Conservation (phyloP, 768 basidiomycete species). For the Mycena sanguinolenta region DNA sequence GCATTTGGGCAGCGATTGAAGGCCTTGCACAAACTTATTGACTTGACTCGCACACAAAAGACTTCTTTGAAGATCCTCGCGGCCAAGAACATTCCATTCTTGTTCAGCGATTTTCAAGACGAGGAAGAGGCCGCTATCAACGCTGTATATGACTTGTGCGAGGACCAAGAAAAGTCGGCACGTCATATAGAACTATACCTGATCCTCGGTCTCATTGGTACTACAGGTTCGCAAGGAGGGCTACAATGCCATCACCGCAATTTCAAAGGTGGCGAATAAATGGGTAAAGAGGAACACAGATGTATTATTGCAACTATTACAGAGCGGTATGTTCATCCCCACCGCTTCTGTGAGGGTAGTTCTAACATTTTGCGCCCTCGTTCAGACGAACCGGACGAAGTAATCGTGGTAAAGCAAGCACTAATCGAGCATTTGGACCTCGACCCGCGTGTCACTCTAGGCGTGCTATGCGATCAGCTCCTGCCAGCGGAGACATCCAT, state of each 20-base stretch:
- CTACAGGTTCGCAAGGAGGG: constrained; percentile 77
- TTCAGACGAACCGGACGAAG: constrained; percentile 76
- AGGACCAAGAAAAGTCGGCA: constrained; percentile 65
- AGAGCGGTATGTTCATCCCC: constrained; percentile 69
- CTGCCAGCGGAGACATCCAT: constrained; percentile 61
- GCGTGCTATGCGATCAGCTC: constrained; percentile 79
- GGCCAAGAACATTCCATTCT: constrained; percentile 66
- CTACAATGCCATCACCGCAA: constrained; percentile 68
- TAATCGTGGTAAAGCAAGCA: constrained; percentile 70
- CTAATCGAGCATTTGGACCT: constrained; percentile 74
- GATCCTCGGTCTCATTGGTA: constrained; percentile 23
- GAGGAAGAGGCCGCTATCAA: constrained; percentile 83
- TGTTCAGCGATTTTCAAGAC: constrained; percentile 78
- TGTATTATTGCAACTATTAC: constrained; percentile 80
- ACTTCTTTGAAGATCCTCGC: constrained; percentile 67
- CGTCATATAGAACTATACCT: background rate
- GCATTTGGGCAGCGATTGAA: constrained; percentile 59
- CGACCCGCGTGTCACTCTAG: constrained; percentile 70
- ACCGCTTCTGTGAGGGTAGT: background rate
- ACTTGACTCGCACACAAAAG: constrained; percentile 62
- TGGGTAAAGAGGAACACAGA: constrained; percentile 81
- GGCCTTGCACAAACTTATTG: constrained; percentile 66
- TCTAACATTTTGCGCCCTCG: constrained; percentile 8
- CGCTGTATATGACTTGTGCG: constrained; percentile 84
- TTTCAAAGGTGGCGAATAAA: constrained; percentile 62